Conservation (phyloP, 371 early-diverging fungal species). For the Mortierella sp. region DNA sequence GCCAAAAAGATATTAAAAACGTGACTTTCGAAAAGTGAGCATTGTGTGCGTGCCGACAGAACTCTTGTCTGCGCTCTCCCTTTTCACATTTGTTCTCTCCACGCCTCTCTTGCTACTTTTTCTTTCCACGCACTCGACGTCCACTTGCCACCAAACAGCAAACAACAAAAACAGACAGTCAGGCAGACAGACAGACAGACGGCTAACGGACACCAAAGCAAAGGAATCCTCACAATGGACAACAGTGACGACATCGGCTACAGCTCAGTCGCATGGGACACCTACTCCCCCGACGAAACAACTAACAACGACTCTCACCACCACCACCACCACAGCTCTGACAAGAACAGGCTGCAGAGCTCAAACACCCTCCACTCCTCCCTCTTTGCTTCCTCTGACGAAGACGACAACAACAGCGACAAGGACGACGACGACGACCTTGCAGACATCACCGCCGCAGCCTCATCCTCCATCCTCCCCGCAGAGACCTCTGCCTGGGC, state of each 20-base stretch:
- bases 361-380: conserved; percentile 30
- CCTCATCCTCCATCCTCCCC: conserved; percentile 52
- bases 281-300: conserved; percentile 39
- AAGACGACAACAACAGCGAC: conserved; percentile 19
- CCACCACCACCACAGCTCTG: conserved; percentile 3
- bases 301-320: conserved; percentile 19
- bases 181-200: background rate
- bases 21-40: background rate
- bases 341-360: conserved; percentile 9
- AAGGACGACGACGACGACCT: conserved; percentile 25
- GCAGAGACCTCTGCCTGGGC: conserved; percentile 58
- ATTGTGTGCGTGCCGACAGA: background rate
- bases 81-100: too few species aligned
- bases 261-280: conserved; percentile 56
- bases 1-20: background rate
- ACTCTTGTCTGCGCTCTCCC: background rate
- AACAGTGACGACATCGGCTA: conserved; percentile 50
- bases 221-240: conserved; percentile 26
- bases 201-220: background rate
- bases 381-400: conserved; percentile 41
- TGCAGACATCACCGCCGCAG: conserved; percentile 30
- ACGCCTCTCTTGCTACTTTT: too few species aligned
- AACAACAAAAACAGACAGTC: background rate
- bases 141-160: background rate
- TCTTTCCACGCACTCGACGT: too few species aligned